Conservation (phyloP, 176 grass and related monocot genomes). For the Triticum monococcum region DNA sequence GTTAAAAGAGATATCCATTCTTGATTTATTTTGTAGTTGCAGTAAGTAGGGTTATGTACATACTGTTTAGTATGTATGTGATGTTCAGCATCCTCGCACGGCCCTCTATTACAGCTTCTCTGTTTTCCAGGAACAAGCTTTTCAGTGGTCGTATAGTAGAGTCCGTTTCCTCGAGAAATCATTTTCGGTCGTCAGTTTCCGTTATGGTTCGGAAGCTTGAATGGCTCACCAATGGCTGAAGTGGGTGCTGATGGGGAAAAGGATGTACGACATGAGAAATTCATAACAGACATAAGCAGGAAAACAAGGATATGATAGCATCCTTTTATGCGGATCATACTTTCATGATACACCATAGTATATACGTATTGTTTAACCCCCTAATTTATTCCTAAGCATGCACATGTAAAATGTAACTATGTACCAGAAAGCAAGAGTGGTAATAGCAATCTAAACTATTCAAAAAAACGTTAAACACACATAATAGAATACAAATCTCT, state of each 20-base stretch:
- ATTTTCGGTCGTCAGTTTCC: not conserved
- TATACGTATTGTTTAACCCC: no score
- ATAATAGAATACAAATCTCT: not conserved
- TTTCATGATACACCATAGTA: no score
- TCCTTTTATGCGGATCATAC: not conserved
- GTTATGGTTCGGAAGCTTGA: conserved; percentile 63
- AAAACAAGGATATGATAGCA: not conserved
- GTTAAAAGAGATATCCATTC: not conserved
- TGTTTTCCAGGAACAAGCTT: no score
- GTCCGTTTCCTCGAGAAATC: no score
- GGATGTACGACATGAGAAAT: not conserved
- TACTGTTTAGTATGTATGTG: not conserved
- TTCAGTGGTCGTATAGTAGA: no score
- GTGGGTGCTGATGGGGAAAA: conserved; percentile 35
- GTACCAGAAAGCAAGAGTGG: no score
- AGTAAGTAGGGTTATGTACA: not conserved
- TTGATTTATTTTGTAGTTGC: not conserved
- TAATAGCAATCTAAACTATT: no score
- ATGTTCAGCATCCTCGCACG: not conserved
- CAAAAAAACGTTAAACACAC: no score
- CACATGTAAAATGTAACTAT: no score
- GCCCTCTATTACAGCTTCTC: no score
- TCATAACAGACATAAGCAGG: not conserved
- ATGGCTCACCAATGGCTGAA: conserved; percentile 69
- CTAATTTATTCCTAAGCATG: no score